phyloP scores from a whole-genome alignment of 129 eudicot genomes.

The Artemisia argyi region DNA sequence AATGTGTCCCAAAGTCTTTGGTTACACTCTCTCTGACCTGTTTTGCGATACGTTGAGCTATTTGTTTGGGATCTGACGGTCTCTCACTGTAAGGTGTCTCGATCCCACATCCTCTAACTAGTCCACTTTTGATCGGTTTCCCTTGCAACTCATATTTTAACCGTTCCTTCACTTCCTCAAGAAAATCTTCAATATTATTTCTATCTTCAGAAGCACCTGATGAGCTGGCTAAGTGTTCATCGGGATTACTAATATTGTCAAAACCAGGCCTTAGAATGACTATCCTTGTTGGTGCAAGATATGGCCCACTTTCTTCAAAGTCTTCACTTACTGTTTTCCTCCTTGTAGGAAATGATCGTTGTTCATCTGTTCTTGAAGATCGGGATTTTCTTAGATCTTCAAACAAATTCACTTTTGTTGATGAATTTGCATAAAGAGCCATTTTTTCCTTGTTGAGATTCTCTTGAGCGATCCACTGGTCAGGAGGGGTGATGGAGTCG shows the following conservation, averaged over 20 bases:
- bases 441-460: conserved; percentile 78
- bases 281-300: conserved; percentile 65
- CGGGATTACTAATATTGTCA: conserved; percentile 44
- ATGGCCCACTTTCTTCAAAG: conserved; percentile 27
- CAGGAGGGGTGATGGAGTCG: conserved; percentile 42
- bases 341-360: conserved; percentile 30
- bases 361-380: conserved; percentile 27
- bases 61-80: conserved; percentile 65
- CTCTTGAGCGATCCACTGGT: conserved; percentile 77
- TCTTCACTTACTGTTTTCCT: conserved; percentile 40
- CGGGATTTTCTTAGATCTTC: conserved; percentile 29
- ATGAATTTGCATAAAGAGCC: conserved; percentile 52
- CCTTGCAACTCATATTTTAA: conserved; percentile 77
- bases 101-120: conserved; percentile 79
- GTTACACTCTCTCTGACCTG: conserved; percentile 70
- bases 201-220: conserved; percentile 72
- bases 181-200: conserved; percentile 86
- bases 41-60: conserved; percentile 62
- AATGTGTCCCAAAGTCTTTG: conserved; percentile 55
- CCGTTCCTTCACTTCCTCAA: conserved; percentile 89
- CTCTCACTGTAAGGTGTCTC: conserved; percentile 81
- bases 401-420: conserved; percentile 27
- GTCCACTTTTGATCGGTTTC: conserved; percentile 36
- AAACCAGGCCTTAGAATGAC: conserved; percentile 83
- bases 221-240: conserved; percentile 70